Evolutionary conservation across 805 yeast species (phyloP), one percentile per base, ranked within the genome.

Genomic region (Candida incommunis): DNA sequence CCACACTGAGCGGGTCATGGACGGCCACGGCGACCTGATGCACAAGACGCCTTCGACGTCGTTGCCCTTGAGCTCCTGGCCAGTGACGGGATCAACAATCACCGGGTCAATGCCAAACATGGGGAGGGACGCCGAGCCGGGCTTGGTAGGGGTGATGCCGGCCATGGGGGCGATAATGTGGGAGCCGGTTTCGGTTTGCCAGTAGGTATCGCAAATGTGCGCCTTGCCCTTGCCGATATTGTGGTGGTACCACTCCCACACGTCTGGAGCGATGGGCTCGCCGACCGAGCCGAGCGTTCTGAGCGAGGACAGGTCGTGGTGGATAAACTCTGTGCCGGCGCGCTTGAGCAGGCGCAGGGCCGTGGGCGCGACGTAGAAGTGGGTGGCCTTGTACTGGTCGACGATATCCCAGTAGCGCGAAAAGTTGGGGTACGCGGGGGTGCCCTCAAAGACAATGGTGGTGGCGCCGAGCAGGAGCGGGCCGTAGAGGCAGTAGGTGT

Each of bases 211-310:
- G 56, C 80, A 70, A 50, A 83, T 75, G 60, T 82, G 80, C 55
- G 90, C 83, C 59, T 80, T 72, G 46, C 79, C 78, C 56, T 84
- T 80, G 57, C 96, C 96, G 54, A 87, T 79, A 58, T 81, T 76
- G 52, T 85, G 87, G 60, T 83, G 76, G 64, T 86, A 87, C 96
- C 96, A 87, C 61, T 83, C 86, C 96, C 96, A 88, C 54, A 87
- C 78, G 61, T 88, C 96, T 44, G 92, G 83, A 37, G 95, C 86
- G 62, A 87, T 87, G 54, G 96, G 96, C 68, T 88, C 96, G 64
- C 96, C 96, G 46, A 88, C 96, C 16, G 95, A 82, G 47, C 96
- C 96, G 51, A 87, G 72, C 21, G 86, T 85, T 63, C 96, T 77
- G 55, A 87, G 65, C 7, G 88, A 76, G 11, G 82, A 75, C 50